These are phyloP conservation scores for Metarhizium album DNA, from an alignment of 2,329 filamentous ascomycete species.

Conservation along the genomic window DNA sequence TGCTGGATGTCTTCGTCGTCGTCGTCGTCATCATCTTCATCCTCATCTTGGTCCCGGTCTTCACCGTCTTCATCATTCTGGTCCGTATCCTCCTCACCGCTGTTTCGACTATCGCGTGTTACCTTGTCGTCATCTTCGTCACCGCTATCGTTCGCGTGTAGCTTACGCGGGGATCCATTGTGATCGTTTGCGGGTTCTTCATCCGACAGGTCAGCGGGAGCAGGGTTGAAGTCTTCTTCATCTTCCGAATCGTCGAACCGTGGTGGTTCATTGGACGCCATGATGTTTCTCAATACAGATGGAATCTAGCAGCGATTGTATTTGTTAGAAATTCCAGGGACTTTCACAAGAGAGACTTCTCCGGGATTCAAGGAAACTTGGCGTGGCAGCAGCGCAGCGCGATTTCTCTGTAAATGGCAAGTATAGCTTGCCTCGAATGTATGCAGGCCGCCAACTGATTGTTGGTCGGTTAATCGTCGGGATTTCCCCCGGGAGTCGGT, in stretches of 20 bases:
- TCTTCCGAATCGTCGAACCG: constrained; percentile 58
- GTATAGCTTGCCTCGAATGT: not conserved
- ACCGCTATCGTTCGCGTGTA: constrained; percentile 17
- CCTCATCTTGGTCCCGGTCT: constrained; percentile 21
- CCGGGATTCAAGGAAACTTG: not conserved
- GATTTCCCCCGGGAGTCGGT: no score
- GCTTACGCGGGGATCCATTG: constrained; percentile 20
- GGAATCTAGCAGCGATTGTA: not conserved
- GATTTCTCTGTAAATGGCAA: not conserved
- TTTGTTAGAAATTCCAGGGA: not conserved
- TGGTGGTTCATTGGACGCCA: constrained; percentile 36
- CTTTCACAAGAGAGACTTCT: not conserved
- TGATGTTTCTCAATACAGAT: constrained; percentile 20
- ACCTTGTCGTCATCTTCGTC: constrained; percentile 33
- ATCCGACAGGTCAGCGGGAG: constrained; percentile 62
- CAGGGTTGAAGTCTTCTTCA: constrained; percentile 84
- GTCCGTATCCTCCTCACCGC: constrained; percentile 20
- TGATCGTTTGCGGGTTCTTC: constrained; percentile 34
- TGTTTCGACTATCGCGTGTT: not conserved
- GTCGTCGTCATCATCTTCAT: constrained; percentile 32
- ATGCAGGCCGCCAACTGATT: not conserved
- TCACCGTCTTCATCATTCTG: constrained; percentile 24
- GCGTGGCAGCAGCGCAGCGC: not conserved
- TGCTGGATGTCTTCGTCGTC: constrained; percentile 58
- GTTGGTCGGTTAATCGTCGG: not conserved